phyloP scores from a whole-genome alignment of 148 eudicot genomes.

The Camellia sinensis region DNA sequence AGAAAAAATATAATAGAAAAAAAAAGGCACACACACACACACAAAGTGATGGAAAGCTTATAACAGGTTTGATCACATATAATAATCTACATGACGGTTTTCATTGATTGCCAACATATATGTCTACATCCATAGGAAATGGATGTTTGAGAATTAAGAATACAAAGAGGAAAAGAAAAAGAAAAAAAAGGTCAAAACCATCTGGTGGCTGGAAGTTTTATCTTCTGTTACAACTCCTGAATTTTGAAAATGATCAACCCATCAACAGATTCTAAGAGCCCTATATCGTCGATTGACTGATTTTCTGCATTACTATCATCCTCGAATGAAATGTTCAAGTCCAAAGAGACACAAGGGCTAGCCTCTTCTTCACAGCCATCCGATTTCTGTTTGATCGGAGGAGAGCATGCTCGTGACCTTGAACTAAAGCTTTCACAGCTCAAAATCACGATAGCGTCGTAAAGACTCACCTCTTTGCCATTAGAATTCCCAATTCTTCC shows the following conservation, averaged over 20 bases:
- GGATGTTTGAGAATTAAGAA: not conserved
- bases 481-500: slow-evolving; percentile 42
- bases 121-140: not conserved
- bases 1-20: not conserved
- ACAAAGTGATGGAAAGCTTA: not conserved
- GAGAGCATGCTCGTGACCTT: slow-evolving; percentile 65
- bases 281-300: slow-evolving; percentile 48
- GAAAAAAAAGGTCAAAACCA: not conserved
- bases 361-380: slow-evolving; percentile 27
- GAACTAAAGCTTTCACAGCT: slow-evolving; percentile 63
- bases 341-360: slow-evolving; percentile 53
- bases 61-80: not conserved
- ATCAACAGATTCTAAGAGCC: slow-evolving; percentile 66
- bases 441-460: slow-evolving; percentile 67
- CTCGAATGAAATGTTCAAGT: slow-evolving; percentile 66
- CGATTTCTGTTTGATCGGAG: slow-evolving; percentile 36
- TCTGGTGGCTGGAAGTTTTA: not conserved
- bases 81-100: not conserved
- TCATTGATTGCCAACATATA: not conserved
- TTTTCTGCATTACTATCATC: slow-evolving; percentile 30
- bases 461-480: slow-evolving; percentile 58
- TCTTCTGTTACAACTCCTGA: slow-evolving; percentile 24
- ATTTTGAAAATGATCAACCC: slow-evolving; percentile 46
- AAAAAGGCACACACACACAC: not conserved
- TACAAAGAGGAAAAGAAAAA: not conserved